Evolutionary conservation across 1,284 basidiomycete species (phyloP).

Genomic region (Erythrobasidium hasegawianum): DNA sequence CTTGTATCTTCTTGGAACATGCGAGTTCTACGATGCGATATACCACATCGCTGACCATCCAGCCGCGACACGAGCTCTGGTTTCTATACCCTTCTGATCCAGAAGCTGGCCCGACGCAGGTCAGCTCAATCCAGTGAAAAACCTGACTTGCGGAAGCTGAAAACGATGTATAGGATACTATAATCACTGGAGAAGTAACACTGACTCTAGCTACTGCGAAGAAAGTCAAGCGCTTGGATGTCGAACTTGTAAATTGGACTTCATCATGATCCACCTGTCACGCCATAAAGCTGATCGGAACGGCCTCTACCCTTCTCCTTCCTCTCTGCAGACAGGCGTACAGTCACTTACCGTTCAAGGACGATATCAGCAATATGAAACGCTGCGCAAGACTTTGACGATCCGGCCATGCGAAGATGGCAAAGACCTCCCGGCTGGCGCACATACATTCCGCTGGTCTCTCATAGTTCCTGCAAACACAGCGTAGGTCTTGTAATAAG

Average conservation of each 20-base stretch:
- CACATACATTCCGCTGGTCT: not conserved
- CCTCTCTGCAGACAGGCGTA: not conserved
- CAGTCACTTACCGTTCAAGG: not conserved
- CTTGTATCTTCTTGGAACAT: no score
- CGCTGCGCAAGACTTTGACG: not conserved
- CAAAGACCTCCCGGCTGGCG: not conserved
- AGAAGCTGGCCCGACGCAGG: not conserved
- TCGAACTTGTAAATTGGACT: not conserved
- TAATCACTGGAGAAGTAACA: not conserved
- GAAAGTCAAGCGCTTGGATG: constrained; percentile 1
- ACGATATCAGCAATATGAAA: not conserved
- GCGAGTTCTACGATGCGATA: no score
- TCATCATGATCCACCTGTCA: not conserved
- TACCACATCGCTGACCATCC: not conserved
- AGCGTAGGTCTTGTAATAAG: not conserved
- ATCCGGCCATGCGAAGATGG: not conserved
- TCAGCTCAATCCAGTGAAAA: not conserved
- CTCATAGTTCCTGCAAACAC: constrained; percentile 8
- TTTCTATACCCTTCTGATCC: constrained; percentile 3
- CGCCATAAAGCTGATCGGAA: not conserved
- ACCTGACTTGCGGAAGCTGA: not conserved
- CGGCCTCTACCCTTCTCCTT: not conserved
- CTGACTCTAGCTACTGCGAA: not conserved
- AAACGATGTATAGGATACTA: not conserved
- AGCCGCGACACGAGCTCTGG: not conserved